These are phyloP conservation scores for Yarrowia yakushimensis DNA, from an alignment of 805 yeast species.

Conservation along the genomic window DNA sequence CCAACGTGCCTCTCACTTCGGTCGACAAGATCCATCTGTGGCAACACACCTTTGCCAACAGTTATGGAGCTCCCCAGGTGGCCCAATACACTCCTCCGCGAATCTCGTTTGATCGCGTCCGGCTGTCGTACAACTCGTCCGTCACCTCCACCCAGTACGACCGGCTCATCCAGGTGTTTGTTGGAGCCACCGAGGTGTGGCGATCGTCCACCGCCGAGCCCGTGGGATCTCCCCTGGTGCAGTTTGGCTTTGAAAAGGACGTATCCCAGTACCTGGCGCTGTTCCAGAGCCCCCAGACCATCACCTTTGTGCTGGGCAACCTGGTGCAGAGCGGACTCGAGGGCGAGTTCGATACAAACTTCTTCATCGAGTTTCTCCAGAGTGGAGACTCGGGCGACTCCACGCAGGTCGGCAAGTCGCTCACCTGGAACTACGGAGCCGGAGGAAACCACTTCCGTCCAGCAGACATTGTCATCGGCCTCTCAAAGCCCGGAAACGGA, in stretches of 20 bases:
- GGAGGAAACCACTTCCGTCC: conserved; percentile 45
- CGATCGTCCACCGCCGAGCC: conserved; percentile 86
- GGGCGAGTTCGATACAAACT: conserved; percentile 56
- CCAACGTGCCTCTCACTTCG: not conserved
- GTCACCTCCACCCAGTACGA: conserved; percentile 41
- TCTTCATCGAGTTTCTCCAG: conserved; percentile 51
- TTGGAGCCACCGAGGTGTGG: conserved; percentile 65
- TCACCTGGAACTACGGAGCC: conserved; percentile 38
- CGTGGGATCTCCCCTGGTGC: conserved; percentile 31
- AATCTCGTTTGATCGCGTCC: conserved; percentile 39
- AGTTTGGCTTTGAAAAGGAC: conserved; percentile 58
- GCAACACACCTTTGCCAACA: conserved; percentile 35
- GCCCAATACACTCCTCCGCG: conserved; percentile 38
- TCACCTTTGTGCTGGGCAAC: conserved; percentile 64
- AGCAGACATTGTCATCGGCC: conserved; percentile 28
- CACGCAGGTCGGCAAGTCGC: conserved; percentile 34
- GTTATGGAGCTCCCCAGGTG: conserved; percentile 38
- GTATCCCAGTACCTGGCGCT: conserved; percentile 53
- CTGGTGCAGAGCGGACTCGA: conserved; percentile 47
- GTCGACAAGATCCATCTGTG: conserved; percentile 1
- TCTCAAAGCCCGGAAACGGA: conserved; percentile 33
- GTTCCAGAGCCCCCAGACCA: conserved; percentile 44
- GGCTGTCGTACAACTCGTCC: conserved; percentile 36
- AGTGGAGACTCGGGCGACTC: conserved; percentile 26
- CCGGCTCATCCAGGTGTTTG: conserved; percentile 39